These are phyloP conservation scores for Diaporthe amygdali DNA, from an alignment of 2,329 filamentous ascomycete species.

Conservation along the genomic window DNA sequence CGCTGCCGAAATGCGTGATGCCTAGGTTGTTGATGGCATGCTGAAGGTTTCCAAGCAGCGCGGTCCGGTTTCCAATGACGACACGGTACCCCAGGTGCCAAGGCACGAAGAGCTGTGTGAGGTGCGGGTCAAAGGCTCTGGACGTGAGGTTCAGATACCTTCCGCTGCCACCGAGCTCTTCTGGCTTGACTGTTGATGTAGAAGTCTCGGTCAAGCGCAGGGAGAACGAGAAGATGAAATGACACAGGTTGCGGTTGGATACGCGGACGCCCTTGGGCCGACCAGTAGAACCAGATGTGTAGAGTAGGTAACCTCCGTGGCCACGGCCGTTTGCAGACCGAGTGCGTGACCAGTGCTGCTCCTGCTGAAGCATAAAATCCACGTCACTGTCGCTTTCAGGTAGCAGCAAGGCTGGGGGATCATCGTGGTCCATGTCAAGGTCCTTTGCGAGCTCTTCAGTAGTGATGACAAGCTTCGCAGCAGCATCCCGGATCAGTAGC, in stretches of 20 bases:
- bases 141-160: conserved; percentile 27
- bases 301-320: conserved; percentile 35
- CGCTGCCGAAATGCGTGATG: conserved; percentile 13
- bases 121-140: conserved; percentile 26
- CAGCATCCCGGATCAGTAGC: conserved; percentile 66
- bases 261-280: conserved; percentile 40
- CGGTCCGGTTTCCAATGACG: conserved; percentile 23
- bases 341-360: neutral
- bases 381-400: conserved; percentile 19
- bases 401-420: conserved; percentile 20
- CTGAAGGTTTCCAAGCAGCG: conserved; percentile 13
- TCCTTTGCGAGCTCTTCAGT: conserved; percentile 21
- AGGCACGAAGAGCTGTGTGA: conserved; percentile 31
- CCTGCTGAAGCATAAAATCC: conserved; percentile 2
- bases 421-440: conserved; percentile 17
- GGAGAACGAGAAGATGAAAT: conserved; percentile 24
- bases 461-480: conserved; percentile 54
- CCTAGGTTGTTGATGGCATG: conserved; percentile 9
- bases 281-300: conserved; percentile 40
- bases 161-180: conserved; percentile 29
- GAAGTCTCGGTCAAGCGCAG: conserved; percentile 26
- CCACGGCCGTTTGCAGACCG: neutral
- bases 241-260: conserved; percentile 29
- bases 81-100: conserved; percentile 28
- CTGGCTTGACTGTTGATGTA: conserved; percentile 12